Evolutionary conservation across 2,329 filamentous ascomycete genomes (phyloP), one percentile per base, ranked within the genome.

Genomic region (Pyricularia grisea): DNA sequence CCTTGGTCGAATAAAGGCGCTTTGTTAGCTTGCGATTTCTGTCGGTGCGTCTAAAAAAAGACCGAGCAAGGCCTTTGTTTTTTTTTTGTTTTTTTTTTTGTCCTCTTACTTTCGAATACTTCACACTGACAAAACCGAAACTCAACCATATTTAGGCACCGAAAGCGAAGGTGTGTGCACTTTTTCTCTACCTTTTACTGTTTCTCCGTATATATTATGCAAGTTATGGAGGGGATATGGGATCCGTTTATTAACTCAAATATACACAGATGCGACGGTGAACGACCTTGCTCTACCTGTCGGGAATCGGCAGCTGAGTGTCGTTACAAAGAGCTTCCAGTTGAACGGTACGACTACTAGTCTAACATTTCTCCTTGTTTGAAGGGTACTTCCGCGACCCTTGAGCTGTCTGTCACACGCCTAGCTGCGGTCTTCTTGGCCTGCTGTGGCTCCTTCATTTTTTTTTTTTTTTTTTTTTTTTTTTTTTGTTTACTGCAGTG

Each of bases 21-120:
- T 64, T 74, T 79, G 28, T 73, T 81, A 71, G 79, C 79, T 68
- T 81, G 79, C 72, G 79, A 81, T 71, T 80, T 80, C 70, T 80
- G 78, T 72, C 72, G 66, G 66, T 67, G 55, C 74, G 76, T 75
- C 74, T 73, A 27, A 65, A 68, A 68, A 33, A 68, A 31, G 65
- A 63, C 25, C 14, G 12, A 17, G 12, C 60, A 50, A 50, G 6
- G 1, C 17, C 42, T n/a, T n/a, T 1, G 12, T 2, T 5, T 28
- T 50, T 68, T 60, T 25, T 55, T 30, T 36, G 1, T 23, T 61
- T n/a, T 67, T 28, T 33, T n/a, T 31, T 1, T 20, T 67, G 3
- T 36, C 10, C 10, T 14, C n/a, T n/a, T n/a, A n/a, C n/a, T n/a
- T n/a, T n/a, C n/a, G n/a, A n/a, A n/a, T n/a, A n/a, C n/a, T n/a